These are phyloP conservation scores for Candida boleticola DNA, from an alignment of 805 yeast genomes.

Conservation along the genomic window DNA sequence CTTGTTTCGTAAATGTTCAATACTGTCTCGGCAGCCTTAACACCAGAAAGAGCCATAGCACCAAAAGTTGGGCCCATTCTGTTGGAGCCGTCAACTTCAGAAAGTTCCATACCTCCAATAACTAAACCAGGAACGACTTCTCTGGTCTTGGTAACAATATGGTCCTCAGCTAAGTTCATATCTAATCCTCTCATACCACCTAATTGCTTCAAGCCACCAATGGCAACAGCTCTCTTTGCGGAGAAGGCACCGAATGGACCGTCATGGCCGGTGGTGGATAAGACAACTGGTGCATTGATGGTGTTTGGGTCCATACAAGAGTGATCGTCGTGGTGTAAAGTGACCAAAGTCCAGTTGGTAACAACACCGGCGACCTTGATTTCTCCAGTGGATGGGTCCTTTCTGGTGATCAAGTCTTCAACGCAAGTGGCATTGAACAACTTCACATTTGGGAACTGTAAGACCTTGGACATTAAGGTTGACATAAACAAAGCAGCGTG, in stretches of 20 bases:
- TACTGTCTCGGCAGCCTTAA: conserved; percentile 67
- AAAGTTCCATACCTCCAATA: conserved; percentile 76
- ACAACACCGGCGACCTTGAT: conserved; percentile 76
- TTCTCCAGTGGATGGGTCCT: conserved; percentile 52
- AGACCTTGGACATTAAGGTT: conserved; percentile 65
- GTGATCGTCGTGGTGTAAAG: conserved; percentile 73
- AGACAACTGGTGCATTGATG: conserved; percentile 60
- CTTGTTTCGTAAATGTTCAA: conserved; percentile 36
- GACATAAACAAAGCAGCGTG: conserved; percentile 79
- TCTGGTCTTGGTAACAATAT: conserved; percentile 66
- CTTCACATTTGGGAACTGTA: conserved; percentile 71
- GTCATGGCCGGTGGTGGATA: conserved; percentile 78
- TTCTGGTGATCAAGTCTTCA: conserved; percentile 75
- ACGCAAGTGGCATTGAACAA: conserved; percentile 79
- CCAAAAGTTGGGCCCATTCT: conserved; percentile 87
- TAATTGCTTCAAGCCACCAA: conserved; percentile 28
- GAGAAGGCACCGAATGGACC: conserved; percentile 82
- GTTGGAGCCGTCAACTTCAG: conserved; percentile 74
- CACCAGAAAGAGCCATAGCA: conserved; percentile 77
- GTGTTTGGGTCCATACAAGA: conserved; percentile 84
- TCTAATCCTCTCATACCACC: conserved; percentile 78
- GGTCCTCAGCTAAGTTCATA: conserved; percentile 76
- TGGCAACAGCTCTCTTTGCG: conserved; percentile 53
- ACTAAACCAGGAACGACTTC: conserved; percentile 65
- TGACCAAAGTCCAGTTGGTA: conserved; percentile 78